A percentile compares a stretch with the other conserved stretches of the same genome.
Evolutionary conservation across 768 basidiomycete species (phyloP).

Genomic region (Ephemerocybe angulata): DNA sequence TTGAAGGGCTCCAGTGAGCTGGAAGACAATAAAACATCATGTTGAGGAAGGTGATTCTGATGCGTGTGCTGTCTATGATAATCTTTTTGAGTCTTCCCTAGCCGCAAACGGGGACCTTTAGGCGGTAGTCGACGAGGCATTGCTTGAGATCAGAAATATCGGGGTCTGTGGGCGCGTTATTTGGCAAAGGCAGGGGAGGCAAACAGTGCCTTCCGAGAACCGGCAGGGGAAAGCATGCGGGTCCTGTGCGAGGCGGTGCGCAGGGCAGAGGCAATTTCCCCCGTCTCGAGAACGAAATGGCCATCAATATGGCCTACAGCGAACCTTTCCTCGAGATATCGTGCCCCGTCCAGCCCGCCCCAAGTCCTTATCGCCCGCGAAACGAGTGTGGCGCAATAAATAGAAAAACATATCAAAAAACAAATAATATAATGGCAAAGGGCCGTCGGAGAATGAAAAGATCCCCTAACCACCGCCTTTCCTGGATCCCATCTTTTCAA

Average conservation of each 20-base stretch:
- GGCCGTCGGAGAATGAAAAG: neutral
- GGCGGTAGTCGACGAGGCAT: neutral
- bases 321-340: neutral
- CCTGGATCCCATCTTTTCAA: neutral
- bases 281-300: neutral
- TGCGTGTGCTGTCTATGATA: no score
- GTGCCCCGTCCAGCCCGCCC: neutral
- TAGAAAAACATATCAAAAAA: neutral
- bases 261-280: no score
- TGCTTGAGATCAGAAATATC: neutral
- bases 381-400: neutral
- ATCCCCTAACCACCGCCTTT: slow-evolving; percentile 5
- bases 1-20: no score
- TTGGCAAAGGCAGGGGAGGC: neutral
- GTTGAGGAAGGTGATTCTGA: no score
- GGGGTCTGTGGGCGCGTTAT: neutral
- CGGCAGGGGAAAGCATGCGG: neutral
- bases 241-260: slow-evolving; percentile 1
- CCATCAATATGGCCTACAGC: neutral
- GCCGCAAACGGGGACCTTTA: no score
- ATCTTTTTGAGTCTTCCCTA: no score
- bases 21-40: no score
- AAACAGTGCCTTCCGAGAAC: neutral
- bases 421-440: neutral
- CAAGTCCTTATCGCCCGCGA: neutral